Evolutionary conservation across 768 basidiomycete genomes (phyloP).

Genomic region (Amanita inopinata): DNA sequence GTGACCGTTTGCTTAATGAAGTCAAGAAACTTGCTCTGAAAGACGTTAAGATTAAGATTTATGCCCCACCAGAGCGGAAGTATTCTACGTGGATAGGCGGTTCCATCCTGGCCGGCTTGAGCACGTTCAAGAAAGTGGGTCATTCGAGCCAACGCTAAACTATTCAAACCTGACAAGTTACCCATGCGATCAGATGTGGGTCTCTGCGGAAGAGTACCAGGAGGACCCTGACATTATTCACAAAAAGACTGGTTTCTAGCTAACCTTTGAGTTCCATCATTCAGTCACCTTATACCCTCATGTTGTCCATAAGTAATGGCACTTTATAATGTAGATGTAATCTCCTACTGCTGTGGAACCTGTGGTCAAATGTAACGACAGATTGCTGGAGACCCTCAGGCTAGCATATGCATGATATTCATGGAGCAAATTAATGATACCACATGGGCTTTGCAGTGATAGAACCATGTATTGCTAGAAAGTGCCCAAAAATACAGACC

Average conservation of each 20-base stretch:
- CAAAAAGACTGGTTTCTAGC: slow-evolving; percentile 81
- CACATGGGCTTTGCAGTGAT: slow-evolving; percentile 4
- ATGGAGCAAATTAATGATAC: slow-evolving; percentile 11
- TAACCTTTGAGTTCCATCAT: slow-evolving; percentile 4
- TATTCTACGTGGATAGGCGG: slow-evolving; percentile 98
- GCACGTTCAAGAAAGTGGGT: slow-evolving; percentile 91
- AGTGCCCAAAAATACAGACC: slow-evolving; percentile 19
- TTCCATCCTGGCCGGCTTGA: slow-evolving; percentile 90
- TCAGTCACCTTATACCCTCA: slow-evolving; percentile 9
- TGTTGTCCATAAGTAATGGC: slow-evolving; percentile 3
- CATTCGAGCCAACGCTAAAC: slow-evolving; percentile 11
- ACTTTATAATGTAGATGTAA: slow-evolving; percentile 4
- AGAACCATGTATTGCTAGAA: slow-evolving; percentile 19
- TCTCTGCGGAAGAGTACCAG: slow-evolving; percentile 97
- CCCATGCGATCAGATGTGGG: slow-evolving; percentile 99
- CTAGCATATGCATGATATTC: slow-evolving; percentile 16
- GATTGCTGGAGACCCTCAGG: slow-evolving; percentile 3
- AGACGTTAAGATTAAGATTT: slow-evolving; percentile 98
- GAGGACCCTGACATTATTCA: slow-evolving; percentile 99
- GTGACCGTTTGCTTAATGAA: slow-evolving; percentile 91
- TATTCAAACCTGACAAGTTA: slow-evolving; percentile 9
- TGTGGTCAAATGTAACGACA: neutral
- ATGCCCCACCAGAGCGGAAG: slow-evolving; percentile 98
- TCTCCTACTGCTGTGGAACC: neutral
- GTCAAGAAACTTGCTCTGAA: slow-evolving; percentile 93